Conservation (phyloP, 78 protist species). For the Protostelium mycophagum region DNA sequence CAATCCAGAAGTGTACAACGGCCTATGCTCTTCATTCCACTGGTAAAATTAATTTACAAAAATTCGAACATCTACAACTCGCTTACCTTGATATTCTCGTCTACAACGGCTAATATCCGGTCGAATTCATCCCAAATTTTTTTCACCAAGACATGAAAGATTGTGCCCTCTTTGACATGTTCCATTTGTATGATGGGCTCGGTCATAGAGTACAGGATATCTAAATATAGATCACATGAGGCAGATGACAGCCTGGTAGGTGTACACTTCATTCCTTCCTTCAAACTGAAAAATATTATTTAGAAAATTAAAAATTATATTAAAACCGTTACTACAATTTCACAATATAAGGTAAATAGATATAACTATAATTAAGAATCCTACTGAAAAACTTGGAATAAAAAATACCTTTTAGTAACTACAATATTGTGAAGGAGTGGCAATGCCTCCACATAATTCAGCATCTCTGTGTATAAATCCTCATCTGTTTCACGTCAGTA, state of each 20-base stretch:
- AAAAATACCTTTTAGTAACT: background rate
- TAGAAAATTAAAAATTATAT: no score
- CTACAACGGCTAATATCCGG: background rate
- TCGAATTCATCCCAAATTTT: background rate
- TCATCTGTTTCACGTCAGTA: background rate
- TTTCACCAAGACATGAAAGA: background rate
- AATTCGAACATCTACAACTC: background rate
- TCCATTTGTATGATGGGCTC: background rate
- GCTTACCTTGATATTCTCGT: background rate
- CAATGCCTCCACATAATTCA: background rate
- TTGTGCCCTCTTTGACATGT: background rate
- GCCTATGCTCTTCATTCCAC: background rate
- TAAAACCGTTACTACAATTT: no score
- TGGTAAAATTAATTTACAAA: background rate
- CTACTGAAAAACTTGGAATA: no score
- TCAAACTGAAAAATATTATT: background rate
- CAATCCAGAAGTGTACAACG: background rate
- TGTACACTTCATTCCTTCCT: background rate
- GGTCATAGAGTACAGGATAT: background rate
- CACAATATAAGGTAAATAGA: no score
- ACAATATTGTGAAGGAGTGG: background rate
- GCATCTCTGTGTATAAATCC: background rate
- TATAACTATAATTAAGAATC: no score
- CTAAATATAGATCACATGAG: background rate
- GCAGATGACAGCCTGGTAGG: background rate